Evolutionary conservation across 176 grass and related monocot genomes (phyloP).

Genomic region (Dactylis glomerata): DNA sequence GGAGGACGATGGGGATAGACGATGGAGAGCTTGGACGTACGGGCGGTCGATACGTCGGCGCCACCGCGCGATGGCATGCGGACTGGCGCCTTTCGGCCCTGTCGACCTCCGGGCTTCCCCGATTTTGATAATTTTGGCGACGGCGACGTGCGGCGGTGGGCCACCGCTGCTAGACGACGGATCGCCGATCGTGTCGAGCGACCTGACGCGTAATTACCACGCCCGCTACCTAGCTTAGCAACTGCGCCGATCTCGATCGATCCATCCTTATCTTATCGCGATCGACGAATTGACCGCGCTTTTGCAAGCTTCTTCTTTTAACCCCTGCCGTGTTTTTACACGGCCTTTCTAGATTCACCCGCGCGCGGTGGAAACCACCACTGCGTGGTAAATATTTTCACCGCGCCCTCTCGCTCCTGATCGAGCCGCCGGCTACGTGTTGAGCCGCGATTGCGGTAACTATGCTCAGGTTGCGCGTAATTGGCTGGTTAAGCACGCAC

Average conservation of each 20-base stretch:
- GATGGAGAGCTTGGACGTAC: neutral
- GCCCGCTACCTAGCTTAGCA: neutral
- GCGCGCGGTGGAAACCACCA: neutral
- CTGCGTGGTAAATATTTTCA: slow-evolving; percentile 12
- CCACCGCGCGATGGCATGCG: neutral
- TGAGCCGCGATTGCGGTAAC: neutral
- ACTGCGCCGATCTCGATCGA: neutral
- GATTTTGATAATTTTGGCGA: slow-evolving; percentile 31
- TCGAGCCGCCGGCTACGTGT: slow-evolving; percentile 1
- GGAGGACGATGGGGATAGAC: neutral
- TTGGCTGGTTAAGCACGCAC: neutral
- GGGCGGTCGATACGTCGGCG: slow-evolving; percentile 23
- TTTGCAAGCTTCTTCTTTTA: neutral
- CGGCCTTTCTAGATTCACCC: neutral
- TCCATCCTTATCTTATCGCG: slow-evolving; percentile 38
- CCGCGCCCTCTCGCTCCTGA: neutral
- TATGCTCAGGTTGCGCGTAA: neutral
- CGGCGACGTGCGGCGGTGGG: neutral
- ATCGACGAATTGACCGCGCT: slow-evolving; percentile 23
- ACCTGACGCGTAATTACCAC: neutral
- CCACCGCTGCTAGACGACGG: neutral
- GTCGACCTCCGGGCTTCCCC: slow-evolving; percentile 1
- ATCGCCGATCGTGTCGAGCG: neutral
- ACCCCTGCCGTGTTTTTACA: slow-evolving; percentile 2
- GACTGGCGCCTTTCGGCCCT: slow-evolving; percentile 11